Evolutionary conservation across 352 stramenopile genomes (phyloP), one percentile per base, ranked within the genome.

Genomic region (Blastocystis hominis): DNA sequence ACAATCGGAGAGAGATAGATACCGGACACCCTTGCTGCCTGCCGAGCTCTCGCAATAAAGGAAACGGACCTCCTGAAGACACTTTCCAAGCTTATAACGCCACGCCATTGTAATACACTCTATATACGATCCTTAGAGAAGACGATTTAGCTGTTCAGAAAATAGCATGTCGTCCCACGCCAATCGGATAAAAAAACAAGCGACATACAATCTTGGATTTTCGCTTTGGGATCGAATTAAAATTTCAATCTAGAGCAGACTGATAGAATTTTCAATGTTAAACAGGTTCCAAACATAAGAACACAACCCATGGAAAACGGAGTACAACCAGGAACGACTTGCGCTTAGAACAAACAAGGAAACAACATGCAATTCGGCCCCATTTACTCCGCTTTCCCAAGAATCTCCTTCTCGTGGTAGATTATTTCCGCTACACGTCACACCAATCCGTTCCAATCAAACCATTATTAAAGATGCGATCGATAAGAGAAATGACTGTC

Each of bases 31-130:
- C 47, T 80, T 59, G 55, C 50, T 68, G 17, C 70, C 70, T 4
- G 72, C 70, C 72, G 70, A 80, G n/a, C 72, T 80, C 50, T 40
- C 50, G 34, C 70, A 80, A 34, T 68, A 68, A 15, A 80, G 55
- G 40, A 80, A 80, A 42, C 70, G 70, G 40, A 80, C 20, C 24
- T 80, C 70, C 40, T 80, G 70, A 80, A 80, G 70, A 64, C 72
- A 72, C 70, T 80, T 80, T 50, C 70, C 70, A 4, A 80, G 20
- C 44, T 30, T 68, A 70, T 62, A 62, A 61, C 70, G 70, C 70
- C 70, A 80, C 50, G 50, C 55, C 70, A 80, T 80, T 40, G n/a
- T 10, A 47, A 75, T 75, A 24, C 42, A 30, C 34, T 50, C 4
- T 17, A 75, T 50, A n/a, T 20, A 75, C 6, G 13, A 30, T 15